These are phyloP conservation scores for Neurospora intermedia DNA, from an alignment of 495 filamentous ascomycete genomes.

Conservation along the genomic window DNA sequence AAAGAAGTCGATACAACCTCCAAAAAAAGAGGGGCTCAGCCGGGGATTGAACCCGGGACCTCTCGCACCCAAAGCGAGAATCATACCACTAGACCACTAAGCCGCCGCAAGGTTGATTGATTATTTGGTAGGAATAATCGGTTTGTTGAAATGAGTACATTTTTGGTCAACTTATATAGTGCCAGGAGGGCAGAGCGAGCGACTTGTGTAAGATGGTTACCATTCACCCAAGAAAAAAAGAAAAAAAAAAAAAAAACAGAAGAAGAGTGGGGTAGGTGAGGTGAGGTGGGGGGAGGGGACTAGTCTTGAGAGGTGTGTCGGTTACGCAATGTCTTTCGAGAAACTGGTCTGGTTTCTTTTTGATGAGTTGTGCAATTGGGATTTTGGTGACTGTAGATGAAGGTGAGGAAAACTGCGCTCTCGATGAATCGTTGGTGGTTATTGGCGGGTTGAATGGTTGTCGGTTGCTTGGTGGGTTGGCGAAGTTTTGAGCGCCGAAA, in stretches of 20 bases:
- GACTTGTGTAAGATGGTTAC: too few relatives aligned
- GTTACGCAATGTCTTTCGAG: too few relatives aligned
- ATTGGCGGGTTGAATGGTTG: not conserved
- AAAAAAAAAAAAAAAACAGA: too few relatives aligned
- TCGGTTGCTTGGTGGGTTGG: not conserved
- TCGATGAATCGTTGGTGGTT: not conserved
- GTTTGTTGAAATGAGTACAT: not conserved
- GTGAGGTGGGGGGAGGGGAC: too few relatives aligned
- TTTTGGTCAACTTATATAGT: too few relatives aligned
- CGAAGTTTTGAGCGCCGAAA: too few relatives aligned
- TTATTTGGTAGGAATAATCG: not conserved
- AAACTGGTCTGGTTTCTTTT: too few relatives aligned
- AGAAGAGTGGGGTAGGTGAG: too few relatives aligned
- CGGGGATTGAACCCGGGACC: not conserved
- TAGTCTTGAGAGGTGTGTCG: too few relatives aligned
- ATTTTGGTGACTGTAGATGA: not conserved
- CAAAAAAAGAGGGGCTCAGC: not conserved
- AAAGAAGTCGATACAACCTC: rapidly evolving
- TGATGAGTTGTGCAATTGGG: too few relatives aligned
- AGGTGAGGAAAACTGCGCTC: not conserved
- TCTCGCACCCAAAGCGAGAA: not conserved
- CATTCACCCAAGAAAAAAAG: too few relatives aligned
- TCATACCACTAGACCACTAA: not conserved
- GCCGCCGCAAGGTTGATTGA: not conserved
- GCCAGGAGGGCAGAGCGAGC: too few relatives aligned